These are phyloP conservation scores for Vachellia collinsii DNA, from an alignment of 306 rosid genomes.

Conservation along the genomic window DNA sequence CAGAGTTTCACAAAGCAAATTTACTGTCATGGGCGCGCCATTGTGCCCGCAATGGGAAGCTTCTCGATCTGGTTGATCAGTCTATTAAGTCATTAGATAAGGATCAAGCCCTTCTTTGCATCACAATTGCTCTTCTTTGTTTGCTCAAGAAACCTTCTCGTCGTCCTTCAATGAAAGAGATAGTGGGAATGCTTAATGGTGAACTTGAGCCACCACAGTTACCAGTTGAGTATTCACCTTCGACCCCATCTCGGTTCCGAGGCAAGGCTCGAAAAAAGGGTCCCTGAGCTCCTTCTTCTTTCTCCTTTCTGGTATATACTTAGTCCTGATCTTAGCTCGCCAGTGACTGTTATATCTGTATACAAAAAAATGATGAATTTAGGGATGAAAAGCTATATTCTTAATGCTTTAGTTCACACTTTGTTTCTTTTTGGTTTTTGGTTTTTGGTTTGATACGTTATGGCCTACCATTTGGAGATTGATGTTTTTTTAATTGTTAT, in stretches of 20 bases:
- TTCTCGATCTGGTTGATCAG: conserved; percentile 77
- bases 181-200: conserved; percentile 80
- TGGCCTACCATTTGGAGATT: conserved; percentile 37
- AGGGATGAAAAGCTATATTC: conserved; percentile 21
- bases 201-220: conserved; percentile 69
- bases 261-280: conserved; percentile 58
- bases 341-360: conserved; percentile 35
- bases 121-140: conserved; percentile 81
- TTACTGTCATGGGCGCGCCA: conserved; percentile 92
- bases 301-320: background rate
- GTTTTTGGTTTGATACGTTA: conserved; percentile 26
- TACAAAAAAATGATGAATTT: conserved; percentile 21
- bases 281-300: conserved; percentile 51
- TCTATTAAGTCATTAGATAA: conserved; percentile 60
- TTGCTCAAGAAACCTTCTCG: conserved; percentile 76
- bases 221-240: conserved; percentile 75
- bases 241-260: conserved; percentile 72
- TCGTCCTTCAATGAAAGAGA: conserved; percentile 87
- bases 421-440: background rate
- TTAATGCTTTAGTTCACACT: conserved; percentile 26
- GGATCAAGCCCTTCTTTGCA: conserved; percentile 82
- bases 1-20: conserved; percentile 85
- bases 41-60: conserved; percentile 84
- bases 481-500: conserved; percentile 3
- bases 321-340: conserved; percentile 28